Base-by-base conservation (phyloP, 108 stramenopile genomes). In the Cyclotella sp. region DNA sequence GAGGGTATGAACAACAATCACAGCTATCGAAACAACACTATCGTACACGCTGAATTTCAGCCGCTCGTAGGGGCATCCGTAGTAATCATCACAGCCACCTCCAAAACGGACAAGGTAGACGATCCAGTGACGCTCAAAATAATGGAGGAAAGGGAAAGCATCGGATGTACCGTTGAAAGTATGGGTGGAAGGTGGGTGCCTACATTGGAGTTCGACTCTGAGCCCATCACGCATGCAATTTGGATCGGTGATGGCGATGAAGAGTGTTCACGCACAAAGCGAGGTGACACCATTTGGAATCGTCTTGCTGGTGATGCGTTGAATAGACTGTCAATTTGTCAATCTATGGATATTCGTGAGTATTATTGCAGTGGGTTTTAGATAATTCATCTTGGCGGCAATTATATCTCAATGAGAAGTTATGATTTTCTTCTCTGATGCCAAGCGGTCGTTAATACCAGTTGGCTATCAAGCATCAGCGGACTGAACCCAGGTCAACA, bases 401-500 rank as follows among this genome's bases (percentile, higher is more conserved):
- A 52, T 69, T 14, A 30, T 53, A 7, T 26, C 13, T 27, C 55
- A 15, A 62, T 62, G 11, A 11, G 30, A 16, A 19, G 18, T 64
- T 22, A 26, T 14, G 43, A 21, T 21, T 63, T 13, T 4, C 16
- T 47, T 47, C 10, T 51, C 19, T 59, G 16, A 16, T 72, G 19
- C 40, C 51, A 6, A 63, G 73, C 67, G 3, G 66, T 80, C n/a
- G 79, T 80, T 1, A 63, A 60, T 13, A 58, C 46, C 16, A 54
- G 42, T 53, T 80, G 79, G 79, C 66, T 80, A 19, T 24, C 44
- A 24, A 30, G 57, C 29, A 80, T 80, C 8, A 46, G 72, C 28
- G 39, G 54, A 43, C 64, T 85, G 39, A 39, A 54, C 7, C 70
- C 79, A 26, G 80, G 71, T 22, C 84, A 85, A 49, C 84, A 85